Conservation (phyloP, 192 early-diverging fungal genomes). For the Coemansia interrupta region DNA sequence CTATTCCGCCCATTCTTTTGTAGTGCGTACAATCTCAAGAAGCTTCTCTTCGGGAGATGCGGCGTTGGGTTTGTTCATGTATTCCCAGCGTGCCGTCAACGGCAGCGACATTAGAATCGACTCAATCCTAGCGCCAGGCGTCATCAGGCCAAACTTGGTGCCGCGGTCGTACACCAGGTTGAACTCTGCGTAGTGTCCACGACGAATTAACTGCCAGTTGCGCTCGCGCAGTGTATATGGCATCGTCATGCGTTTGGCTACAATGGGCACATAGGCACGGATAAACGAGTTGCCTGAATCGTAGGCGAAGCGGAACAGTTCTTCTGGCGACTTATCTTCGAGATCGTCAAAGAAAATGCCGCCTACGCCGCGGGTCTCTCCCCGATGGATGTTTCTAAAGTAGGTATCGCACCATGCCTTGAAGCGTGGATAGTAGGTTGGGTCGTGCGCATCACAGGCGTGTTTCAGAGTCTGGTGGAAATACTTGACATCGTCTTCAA, state of each 20-base stretch:
- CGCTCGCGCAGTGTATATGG: conserved; percentile 74
- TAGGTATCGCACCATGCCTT: conserved; percentile 98
- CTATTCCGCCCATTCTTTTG: conserved; percentile 72
- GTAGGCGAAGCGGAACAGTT: conserved; percentile 81
- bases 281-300: conserved; percentile 79
- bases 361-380: conserved; percentile 88
- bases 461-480: conserved; percentile 90
- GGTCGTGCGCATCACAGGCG: conserved; percentile 88
- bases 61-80: conserved; percentile 66
- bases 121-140: conserved; percentile 93
- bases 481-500: conserved; percentile 85
- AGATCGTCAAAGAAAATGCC: conserved; percentile 99
- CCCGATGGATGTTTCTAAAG: conserved; percentile 82
- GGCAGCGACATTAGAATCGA: conserved; percentile 93
- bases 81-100: conserved; percentile 93
- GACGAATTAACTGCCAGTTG: conserved; percentile 90
- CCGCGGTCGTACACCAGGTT: conserved; percentile 96
- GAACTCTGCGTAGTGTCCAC: conserved; percentile 97
- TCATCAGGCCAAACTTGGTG: conserved; percentile 96
- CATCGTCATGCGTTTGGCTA: conserved; percentile 75
- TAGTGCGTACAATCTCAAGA: conserved; percentile 74
- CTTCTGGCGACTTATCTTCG: conserved; percentile 65
- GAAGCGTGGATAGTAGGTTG: conserved; percentile 78
- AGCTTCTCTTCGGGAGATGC: conserved; percentile 73
- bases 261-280: conserved; percentile 83